phyloP scores from a whole-genome alignment of 208 protist species.

The Trypanosoma boissoni region DNA sequence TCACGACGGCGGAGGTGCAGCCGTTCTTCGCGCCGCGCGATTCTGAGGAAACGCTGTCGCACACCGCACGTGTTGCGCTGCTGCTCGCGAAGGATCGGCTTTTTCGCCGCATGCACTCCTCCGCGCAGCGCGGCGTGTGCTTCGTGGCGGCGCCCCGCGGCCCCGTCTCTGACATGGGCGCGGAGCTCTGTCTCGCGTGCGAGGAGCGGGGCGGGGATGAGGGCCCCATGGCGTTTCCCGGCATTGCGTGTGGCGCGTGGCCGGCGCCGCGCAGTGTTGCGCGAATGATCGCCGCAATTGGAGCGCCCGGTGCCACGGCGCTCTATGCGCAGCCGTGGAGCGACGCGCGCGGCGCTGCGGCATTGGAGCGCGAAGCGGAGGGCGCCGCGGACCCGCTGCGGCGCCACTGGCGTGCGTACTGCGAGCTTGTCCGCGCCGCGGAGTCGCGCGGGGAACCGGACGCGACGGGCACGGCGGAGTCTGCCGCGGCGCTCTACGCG shows the following conservation, averaged over 20 bases:
- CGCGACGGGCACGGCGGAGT: too few species aligned
- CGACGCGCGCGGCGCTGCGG: neutral
- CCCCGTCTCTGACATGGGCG: conserved; percentile 30
- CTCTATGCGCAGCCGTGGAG: conserved; percentile 10
- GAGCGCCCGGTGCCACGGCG: neutral
- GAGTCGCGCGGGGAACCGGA: too few species aligned
- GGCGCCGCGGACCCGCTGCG: too few species aligned
- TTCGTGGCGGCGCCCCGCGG: conserved; percentile 24
- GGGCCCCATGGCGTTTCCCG: conserved; percentile 27
- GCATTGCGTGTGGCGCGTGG: conserved; percentile 31
- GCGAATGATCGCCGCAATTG: conserved; percentile 10
- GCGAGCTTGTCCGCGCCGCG: too few species aligned
- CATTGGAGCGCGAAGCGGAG: too few species aligned
- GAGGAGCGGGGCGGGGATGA: conserved; percentile 1
- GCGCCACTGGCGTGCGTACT: too few species aligned
- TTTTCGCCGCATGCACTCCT: conserved; percentile 28
- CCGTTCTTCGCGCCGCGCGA: conserved; percentile 18
- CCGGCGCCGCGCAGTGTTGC: conserved; percentile 26
- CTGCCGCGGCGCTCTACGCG: neutral
- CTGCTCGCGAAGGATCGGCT: conserved; percentile 29
- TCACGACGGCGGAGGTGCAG: conserved; percentile 1
- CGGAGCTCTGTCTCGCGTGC: conserved; percentile 42
- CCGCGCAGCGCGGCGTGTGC: conserved; percentile 19
- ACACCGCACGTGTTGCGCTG: conserved; percentile 29
- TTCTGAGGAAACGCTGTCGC: conserved; percentile 26